Percentiles rank a stretch among this genome's conserved stretches.
Evolutionary conservation across 164 flowering plant genomes (phyloP).

Genomic region (Annona squamosa): DNA sequence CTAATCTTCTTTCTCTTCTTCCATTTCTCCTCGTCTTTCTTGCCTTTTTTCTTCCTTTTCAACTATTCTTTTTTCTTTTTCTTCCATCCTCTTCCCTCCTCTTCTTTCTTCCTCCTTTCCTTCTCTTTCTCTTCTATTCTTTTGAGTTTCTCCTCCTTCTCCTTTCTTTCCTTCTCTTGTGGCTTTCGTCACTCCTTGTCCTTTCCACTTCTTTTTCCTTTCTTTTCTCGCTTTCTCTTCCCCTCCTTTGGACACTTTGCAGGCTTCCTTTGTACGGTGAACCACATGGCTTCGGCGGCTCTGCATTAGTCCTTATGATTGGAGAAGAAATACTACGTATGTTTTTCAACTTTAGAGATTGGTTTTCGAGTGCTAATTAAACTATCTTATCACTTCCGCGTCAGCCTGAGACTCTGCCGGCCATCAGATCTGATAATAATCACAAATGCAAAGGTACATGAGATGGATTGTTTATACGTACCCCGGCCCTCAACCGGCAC

Average conservation of each 20-base stretch:
- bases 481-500: too few species aligned
- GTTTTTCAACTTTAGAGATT: background rate
- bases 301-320: background rate
- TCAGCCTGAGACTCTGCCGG: too few species aligned
- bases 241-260: background rate
- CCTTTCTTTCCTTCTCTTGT: background rate
- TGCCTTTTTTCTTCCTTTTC: background rate
- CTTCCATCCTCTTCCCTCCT: background rate
- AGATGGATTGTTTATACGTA: too few species aligned
- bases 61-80: background rate
- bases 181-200: background rate
- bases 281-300: background rate
- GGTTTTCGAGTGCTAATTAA: background rate
- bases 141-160: background rate
- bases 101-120: background rate
- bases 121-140: background rate
- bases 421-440: too few species aligned
- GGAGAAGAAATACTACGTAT: background rate
- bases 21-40: background rate
- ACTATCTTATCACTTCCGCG: background rate
- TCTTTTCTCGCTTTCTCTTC: background rate
- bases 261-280: slow-evolving; percentile 1
- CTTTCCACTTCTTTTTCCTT: background rate
- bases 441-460: too few species aligned
- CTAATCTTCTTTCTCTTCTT: background rate